Base-by-base conservation (phyloP, 768 basidiomycete species). In the Russula griseocarnosa region DNA sequence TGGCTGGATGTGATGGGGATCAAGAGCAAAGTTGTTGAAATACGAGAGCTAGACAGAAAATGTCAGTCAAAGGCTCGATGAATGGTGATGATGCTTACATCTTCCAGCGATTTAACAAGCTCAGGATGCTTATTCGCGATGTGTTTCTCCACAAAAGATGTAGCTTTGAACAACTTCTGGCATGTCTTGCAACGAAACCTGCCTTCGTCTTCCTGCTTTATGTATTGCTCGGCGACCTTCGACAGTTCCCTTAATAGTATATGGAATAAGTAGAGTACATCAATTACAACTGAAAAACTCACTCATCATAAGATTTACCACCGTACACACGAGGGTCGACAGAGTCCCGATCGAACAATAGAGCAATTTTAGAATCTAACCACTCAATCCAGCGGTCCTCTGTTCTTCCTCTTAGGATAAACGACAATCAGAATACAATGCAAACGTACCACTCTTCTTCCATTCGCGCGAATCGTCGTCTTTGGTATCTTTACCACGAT, bases 181-280 rank as follows among this genome's bases (percentile, higher is more conserved):
- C 97, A 99, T 32, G 87, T 87, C 79, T 92, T 96, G 79, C 97
- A 99, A 67, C 97, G 83, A 78, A 91, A 98, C 73, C 97, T 98
- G 71, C 88, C 92, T 75, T 96, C 93, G 69, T 98, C 96, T 75
- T 98, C 96, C 73, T 94, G 90, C 76, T 95, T 95, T 74, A 98
- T 83, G 73, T 82, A 82, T 2, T 86, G 86, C 61, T 90, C 89
- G 26, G 88, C 86, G 14, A 87, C 81, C 70, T 87, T 92, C 56
- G 84, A 81, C 56, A 95, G 78, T 72, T 95, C 94, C 69, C 95
- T 97, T 71, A 7, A 68, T 67, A 55, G 68, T 49, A 64, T 34
- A 56, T 44, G 55, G n/a, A 55, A 42, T 64, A 18, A 36, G 50
- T 56, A 49, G 66, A 40, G 16, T 22, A 42, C 59, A 7, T 22